Percentiles rank a stretch among this genome's conserved stretches.
Conservation (phyloP, 2,329 filamentous ascomycete species). For the Venturia carpophila region DNA sequence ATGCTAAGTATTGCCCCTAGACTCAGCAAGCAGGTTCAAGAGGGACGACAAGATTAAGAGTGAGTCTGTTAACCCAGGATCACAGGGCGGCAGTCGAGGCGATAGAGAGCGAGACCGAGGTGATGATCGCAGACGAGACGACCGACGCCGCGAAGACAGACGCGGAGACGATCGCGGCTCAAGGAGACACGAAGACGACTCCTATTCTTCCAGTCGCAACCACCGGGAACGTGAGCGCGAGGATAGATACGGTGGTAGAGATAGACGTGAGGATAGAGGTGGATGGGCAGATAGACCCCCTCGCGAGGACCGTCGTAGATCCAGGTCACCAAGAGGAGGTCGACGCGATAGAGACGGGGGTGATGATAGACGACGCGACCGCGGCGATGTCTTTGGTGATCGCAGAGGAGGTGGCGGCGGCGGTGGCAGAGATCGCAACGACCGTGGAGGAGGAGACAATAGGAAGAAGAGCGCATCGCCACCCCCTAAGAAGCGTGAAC, state of each 20-base stretch:
- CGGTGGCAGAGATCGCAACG: constrained; percentile 34
- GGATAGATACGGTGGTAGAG: constrained; percentile 71
- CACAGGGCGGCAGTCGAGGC: constrained; percentile 13
- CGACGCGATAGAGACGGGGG: constrained; percentile 59
- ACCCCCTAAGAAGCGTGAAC: constrained; percentile 79
- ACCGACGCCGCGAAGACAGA: constrained; percentile 50
- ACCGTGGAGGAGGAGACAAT: constrained; percentile 48
- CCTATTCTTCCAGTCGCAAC: constrained; percentile 86
- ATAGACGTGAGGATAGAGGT: constrained; percentile 47
- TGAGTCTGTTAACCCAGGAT: constrained; percentile 13
- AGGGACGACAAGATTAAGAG: constrained; percentile 25
- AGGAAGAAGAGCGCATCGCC: constrained; percentile 69
- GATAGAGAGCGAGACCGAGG: constrained; percentile 31
- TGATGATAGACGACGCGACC: constrained; percentile 22
- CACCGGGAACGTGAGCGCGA: constrained; percentile 91
- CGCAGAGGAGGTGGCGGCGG: constrained; percentile 22
- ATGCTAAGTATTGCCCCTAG: constrained; percentile 24
- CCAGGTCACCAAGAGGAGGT: constrained; percentile 32
- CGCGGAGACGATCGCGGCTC: constrained; percentile 64
- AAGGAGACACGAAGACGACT: constrained; percentile 68
- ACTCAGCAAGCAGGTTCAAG: constrained; percentile 15
- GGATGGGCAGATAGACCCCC: constrained; percentile 56
- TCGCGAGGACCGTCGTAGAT: constrained; percentile 11
- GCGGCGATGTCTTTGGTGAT: constrained; percentile 47
- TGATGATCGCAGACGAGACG: constrained; percentile 29